Evolutionary conservation across 2,329 filamentous ascomycete genomes (phyloP), one percentile per base, ranked within the genome.

Genomic region (Fusarium verrucosum): DNA sequence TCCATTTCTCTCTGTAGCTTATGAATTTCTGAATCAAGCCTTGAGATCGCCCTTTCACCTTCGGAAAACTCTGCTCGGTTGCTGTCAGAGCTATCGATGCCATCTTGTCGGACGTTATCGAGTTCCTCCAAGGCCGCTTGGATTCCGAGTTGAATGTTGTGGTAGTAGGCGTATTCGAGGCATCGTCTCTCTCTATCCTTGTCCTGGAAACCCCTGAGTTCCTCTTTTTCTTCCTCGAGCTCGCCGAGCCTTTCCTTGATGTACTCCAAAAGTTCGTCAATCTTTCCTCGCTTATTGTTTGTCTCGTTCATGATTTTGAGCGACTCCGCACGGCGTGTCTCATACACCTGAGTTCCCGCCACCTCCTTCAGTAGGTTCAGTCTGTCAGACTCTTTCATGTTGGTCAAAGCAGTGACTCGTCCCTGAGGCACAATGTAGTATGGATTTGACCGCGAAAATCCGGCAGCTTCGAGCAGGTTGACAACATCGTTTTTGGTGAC

Each of bases 371-470:
- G 80, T 58, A 99, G 82, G 68, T 91, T 94, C 63, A 99, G 80
- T 49, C 95, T 87, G 76, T 97, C 94, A 1, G 89, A 88, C 76
- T 99, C 95, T 78, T 97, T 97, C 95, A 99, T 99, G 76, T 98
- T 99, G 40, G 95, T 99, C 73, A 99, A 83, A 22, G 92, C 90
- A 0, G 95, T 98, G 59, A 99, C 94, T 74, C 95, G 92, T 50
- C 95, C 95, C 77, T 99, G 95, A 0, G 96, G 95, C 3, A 99
- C 96, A 71, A 99, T 99, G 77, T 99, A 99, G 83, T 98, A 99
- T 23, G 95, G 95, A 76, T 99, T 99, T 55, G 94, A 97, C 68
- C 93, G 89, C 61, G 94, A 98, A 78, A 99, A 98, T 19, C 95
- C 95, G 14, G 95, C 95, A 9, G 93, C 96, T 77, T 99, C 95